Evolutionary conservation across 495 filamentous ascomycete genomes (phyloP), one percentile per base, ranked within the genome.

Genomic region (Penicillium macrosclerotiorum): DNA sequence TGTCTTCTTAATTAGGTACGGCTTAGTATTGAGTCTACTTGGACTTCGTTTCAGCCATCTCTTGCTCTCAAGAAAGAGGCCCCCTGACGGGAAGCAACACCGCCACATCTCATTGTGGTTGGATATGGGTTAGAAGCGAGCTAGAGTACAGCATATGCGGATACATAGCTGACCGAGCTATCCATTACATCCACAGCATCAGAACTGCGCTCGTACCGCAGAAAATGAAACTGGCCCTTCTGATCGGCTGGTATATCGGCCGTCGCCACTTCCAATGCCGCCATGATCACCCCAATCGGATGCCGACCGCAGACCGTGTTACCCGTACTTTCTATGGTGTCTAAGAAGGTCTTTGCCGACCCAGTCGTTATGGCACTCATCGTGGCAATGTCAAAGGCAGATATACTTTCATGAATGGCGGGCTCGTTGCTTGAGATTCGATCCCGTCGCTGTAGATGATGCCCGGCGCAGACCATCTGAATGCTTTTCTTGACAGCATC

Each of bases 301-400:
- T 99, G 94, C 31, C 90, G 74, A 37, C 93, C 93, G 54, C 93
- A 99, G 22, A 99, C 89, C 1, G 93, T 96, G 55, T 99, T 99
- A 25, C 78, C 81, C 0, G 90, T 97, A 27, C 75, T 68, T 26
- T 78, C 67, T 29, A 97, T 65, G 17, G 77, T 77, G 4, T 83
- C 73, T 24, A 87, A 69, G 60, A 95, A 96, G 2, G 64, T 67
- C 8, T 73, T 67, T 54, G 94, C 82, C 9, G 65, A 74, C 2
- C 93, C 91, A 2, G 78, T 80, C 39, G 88, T 82, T 33, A 96
- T 83, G 2, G 90, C 87, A 37, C 81, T 76, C 77, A 99, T 96
- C 30, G 88, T 85, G 44, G 82, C 68, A 30, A 82, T 76, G 63
- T 99, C 93, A 23, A 96, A 78, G 18, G 79, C 72, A 12, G 78